These are phyloP conservation scores for Zymoseptoria brevis DNA, from an alignment of 2,329 filamentous ascomycete species.

Conservation along the genomic window DNA sequence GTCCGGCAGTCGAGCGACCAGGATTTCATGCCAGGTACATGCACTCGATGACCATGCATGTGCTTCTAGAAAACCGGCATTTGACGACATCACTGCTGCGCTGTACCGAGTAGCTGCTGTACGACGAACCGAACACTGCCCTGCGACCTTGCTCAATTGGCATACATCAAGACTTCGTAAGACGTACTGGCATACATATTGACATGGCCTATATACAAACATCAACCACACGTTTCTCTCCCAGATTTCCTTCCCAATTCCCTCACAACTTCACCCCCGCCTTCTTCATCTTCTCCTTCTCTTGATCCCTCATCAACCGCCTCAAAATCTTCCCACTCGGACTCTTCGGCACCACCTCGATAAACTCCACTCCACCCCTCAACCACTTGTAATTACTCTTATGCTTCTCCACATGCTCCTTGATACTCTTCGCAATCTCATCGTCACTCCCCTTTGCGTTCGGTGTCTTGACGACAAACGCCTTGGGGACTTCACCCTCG, in stretches of 20 bases:
- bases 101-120: too few species aligned
- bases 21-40: too few species aligned
- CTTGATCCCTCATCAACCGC: conserved; percentile 61
- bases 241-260: not conserved
- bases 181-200: too few species aligned
- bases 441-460: conserved; percentile 43
- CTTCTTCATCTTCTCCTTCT: conserved; percentile 59
- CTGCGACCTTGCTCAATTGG: too few species aligned
- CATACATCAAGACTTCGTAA: too few species aligned
- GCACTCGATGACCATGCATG: too few species aligned
- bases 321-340: conserved; percentile 57
- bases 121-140: too few species aligned
- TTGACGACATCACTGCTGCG: too few species aligned
- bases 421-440: conserved; percentile 43
- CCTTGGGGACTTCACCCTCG: conserved; percentile 56
- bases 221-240: not conserved
- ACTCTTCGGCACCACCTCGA: conserved; percentile 52
- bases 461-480: conserved; percentile 53
- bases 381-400: conserved; percentile 58
- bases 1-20: too few species aligned
- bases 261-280: conserved; percentile 58
- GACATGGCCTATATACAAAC: too few species aligned
- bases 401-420: conserved; percentile 52
- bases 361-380: conserved; percentile 51
- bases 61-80: too few species aligned